Evolutionary conservation across 2,329 filamentous ascomycete species (phyloP).

Genomic region (Claviceps cyperi): DNA sequence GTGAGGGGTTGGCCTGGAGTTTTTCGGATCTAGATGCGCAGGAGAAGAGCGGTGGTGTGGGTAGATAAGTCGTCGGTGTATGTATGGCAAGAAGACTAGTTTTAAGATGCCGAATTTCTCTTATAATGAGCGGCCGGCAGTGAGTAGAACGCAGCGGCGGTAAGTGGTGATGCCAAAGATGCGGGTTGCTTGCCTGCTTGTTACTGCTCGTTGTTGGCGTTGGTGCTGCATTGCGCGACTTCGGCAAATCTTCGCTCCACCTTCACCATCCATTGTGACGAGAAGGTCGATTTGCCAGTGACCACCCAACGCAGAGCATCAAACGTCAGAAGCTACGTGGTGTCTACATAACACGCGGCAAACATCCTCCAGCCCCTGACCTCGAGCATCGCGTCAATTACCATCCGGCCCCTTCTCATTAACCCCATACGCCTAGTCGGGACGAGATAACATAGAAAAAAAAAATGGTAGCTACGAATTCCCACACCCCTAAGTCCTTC

Average conservation of each 20-base stretch:
- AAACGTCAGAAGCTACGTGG: not conserved
- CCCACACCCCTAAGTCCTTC: not conserved
- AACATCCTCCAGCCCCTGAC: not conserved
- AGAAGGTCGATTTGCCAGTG: not conserved
- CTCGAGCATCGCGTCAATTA: not conserved
- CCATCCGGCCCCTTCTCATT: not conserved
- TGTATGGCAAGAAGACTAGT: too few relatives aligned
- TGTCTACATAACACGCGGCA: not conserved
- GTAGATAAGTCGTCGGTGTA: too few relatives aligned
- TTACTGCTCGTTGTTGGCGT: not conserved
- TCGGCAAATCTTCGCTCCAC: conserved; percentile 25
- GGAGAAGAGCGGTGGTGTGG: not conserved
- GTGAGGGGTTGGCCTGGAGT: conserved; percentile 15
- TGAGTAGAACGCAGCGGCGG: not conserved
- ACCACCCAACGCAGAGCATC: not conserved
- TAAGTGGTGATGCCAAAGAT: not conserved
- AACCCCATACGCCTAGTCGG: too few relatives aligned
- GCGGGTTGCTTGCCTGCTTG: not conserved
- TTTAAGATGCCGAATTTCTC: too few relatives aligned
- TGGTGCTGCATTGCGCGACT: not conserved
- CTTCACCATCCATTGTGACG: not conserved
- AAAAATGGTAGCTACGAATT: too few relatives aligned
- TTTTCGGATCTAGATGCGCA: not conserved
- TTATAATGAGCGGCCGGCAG: too few relatives aligned
- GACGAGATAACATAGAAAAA: too few relatives aligned